Base-by-base conservation (phyloP, 768 basidiomycete genomes). In the Thelephora ganbajun region DNA sequence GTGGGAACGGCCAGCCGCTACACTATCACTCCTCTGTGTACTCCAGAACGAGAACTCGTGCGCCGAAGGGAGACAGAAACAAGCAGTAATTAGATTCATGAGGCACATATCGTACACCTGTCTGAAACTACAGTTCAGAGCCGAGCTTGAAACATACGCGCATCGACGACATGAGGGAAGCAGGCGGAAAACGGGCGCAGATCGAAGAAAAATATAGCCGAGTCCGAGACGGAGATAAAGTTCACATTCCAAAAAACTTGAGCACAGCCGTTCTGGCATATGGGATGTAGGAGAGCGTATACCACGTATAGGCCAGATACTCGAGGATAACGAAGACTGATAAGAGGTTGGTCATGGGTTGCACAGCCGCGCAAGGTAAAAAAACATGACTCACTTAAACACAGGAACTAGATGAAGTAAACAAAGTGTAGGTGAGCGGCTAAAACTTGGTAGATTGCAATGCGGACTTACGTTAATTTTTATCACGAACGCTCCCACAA, bases 241-340 rank as follows among this genome's bases (percentile, higher is more conserved):
- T 47, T 57, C 48, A 57, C 59, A 74, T 59, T 2, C 73, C 81
- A 49, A 88, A 68, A 30, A 76, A 60, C 61, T 77, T 87, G 50
- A 76, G 68, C 37, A 87, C 76, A 11, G 80, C 81, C 1, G 77
- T 60, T 47, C 91, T 75, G 2, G 92, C 92, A 56, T 93, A 94
- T 2, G 92, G 92, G 55, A 97, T 89, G 66, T 93, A 96, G 6
- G 81, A 83, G 26, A 86, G 65, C 45, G 74, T 78, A 61, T 85
- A 93, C 90, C 91, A 96, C 18, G 83, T 78, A 64, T 84, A 94
- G 5, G 91, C 92, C 49, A 94, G 70, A 63, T 87, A 94, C 63
- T 93, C 81, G 62, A 96, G 69, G 64, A 94, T 72, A 50, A 96
- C 92, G 61, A 96, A 88, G 49, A 91, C 87, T 88, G 64, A 37